Evolutionary conservation across 768 basidiomycete species (phyloP).

Genomic region (Multifurca ochricompacta): DNA sequence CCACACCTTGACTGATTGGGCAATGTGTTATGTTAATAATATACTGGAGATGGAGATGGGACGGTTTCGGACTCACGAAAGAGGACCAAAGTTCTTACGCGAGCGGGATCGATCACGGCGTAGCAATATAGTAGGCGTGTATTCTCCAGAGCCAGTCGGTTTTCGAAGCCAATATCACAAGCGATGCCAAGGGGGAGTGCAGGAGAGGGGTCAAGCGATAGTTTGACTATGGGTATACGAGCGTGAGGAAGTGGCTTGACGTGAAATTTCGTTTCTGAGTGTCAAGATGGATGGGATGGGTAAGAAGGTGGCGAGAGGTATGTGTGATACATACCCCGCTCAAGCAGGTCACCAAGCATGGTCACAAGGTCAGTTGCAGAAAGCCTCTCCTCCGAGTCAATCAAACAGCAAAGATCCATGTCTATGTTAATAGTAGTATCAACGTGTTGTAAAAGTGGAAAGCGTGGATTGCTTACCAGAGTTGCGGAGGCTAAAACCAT

Average conservation of each 20-base stretch:
- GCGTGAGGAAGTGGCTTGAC: constrained; percentile 96
- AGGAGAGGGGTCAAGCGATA: constrained; percentile 82
- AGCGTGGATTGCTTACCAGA: constrained; percentile 50
- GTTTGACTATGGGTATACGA: constrained; percentile 97
- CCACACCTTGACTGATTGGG: constrained; percentile 87
- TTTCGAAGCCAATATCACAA: constrained; percentile 98
- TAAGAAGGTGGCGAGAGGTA: constrained; percentile 1
- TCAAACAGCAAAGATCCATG: constrained; percentile 97
- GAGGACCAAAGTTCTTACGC: constrained; percentile 88
- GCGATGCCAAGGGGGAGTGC: constrained; percentile 82
- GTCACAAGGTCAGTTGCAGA: constrained; percentile 87
- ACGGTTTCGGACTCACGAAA: constrained; percentile 66
- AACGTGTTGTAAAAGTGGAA: background rate
- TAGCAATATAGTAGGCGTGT: constrained; percentile 95
- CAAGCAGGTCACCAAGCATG: constrained; percentile 86
- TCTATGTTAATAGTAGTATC: constrained; percentile 39
- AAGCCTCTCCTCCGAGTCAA: constrained; percentile 75
- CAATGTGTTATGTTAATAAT: background rate
- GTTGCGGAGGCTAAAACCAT: constrained; percentile 94
- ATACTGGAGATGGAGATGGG: constrained; percentile 10
- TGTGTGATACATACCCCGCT: constrained; percentile 60
- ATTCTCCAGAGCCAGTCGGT: constrained; percentile 93
- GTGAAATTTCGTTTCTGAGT: constrained; percentile 84
- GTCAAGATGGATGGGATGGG: constrained; percentile 14
- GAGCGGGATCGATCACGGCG: constrained; percentile 91